phyloP scores from a whole-genome alignment of 768 basidiomycete species.

The Coprinopsis marcescibilis region DNA sequence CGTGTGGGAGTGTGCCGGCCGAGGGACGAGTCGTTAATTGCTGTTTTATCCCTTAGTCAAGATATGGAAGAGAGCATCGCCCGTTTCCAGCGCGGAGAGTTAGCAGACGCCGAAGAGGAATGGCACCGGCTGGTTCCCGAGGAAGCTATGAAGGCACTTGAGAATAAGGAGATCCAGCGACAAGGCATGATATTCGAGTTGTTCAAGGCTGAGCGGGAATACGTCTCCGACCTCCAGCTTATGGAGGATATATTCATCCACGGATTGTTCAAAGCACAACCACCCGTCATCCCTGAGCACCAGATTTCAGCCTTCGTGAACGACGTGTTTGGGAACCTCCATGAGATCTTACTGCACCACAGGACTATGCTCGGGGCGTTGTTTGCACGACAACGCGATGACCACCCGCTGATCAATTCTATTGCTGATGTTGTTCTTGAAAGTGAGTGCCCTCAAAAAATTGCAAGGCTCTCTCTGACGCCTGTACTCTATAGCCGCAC shows the following conservation, averaged over 20 bases:
- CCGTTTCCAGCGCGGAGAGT: constrained; percentile 61
- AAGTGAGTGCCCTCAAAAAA: constrained; percentile 35
- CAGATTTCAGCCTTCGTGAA: constrained; percentile 60
- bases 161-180: constrained; percentile 73
- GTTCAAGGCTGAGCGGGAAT: constrained; percentile 85
- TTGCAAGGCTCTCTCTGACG: constrained; percentile 17
- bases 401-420: constrained; percentile 77
- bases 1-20: too few species aligned
- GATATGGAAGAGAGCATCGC: constrained; percentile 57
- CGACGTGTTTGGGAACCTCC: constrained; percentile 82
- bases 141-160: constrained; percentile 65
- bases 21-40: too few species aligned
- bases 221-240: constrained; percentile 73
- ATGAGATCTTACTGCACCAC: constrained; percentile 62
- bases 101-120: constrained; percentile 66
- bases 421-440: constrained; percentile 85
- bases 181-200: constrained; percentile 88
- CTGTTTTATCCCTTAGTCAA: constrained; percentile 39
- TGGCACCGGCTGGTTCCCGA: constrained; percentile 78
- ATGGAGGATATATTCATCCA: constrained; percentile 73
- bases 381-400: constrained; percentile 77
- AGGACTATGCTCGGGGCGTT: constrained; percentile 63
- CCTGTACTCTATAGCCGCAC: constrained; percentile 30
- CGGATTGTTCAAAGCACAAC: constrained; percentile 52
- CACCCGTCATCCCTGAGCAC: constrained; percentile 57